phyloP scores from a whole-genome alignment of 164 flowering plant species.

The Annona squamosa region DNA sequence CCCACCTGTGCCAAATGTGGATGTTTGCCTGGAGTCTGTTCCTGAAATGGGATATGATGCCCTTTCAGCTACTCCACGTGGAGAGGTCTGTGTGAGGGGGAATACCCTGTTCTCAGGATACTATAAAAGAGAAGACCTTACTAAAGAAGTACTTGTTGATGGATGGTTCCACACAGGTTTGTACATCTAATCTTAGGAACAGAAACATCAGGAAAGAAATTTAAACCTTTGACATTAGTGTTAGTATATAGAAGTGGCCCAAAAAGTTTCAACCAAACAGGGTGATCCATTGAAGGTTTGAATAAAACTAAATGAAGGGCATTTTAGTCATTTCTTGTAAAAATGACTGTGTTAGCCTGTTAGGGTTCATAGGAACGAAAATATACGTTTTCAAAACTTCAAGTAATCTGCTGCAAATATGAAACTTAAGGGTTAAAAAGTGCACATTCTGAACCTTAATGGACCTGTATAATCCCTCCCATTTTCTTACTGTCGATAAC shows the following conservation, averaged over 20 bases:
- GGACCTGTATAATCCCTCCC: not conserved
- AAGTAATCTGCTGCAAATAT: too few species aligned
- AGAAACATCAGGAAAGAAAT: not conserved
- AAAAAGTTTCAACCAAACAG: too few species aligned
- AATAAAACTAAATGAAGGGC: too few species aligned
- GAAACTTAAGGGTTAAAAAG: too few species aligned
- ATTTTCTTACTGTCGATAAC: not conserved
- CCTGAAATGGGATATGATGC: conserved; percentile 99
- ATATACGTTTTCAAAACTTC: too few species aligned
- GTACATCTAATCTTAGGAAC: not conserved
- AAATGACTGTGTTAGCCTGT: too few species aligned
- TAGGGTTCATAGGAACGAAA: too few species aligned
- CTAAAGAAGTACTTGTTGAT: conserved; percentile 77
- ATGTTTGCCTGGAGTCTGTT: conserved; percentile 86
- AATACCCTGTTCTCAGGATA: conserved; percentile 81
- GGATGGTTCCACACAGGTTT: conserved; percentile 99
- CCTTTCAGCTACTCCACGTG: conserved; percentile 68
- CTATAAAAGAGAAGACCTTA: conserved; percentile 87
- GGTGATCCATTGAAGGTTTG: too few species aligned
- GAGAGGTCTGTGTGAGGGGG: conserved; percentile 85
- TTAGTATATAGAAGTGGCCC: too few species aligned
- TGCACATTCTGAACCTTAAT: not conserved
- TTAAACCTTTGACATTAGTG: too few species aligned
- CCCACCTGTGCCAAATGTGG: conserved; percentile 89
- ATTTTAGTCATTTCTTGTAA: too few species aligned